Evolutionary conservation across 1,284 basidiomycete genomes (phyloP).

Genomic region (Cryptococcus amylolentus): DNA sequence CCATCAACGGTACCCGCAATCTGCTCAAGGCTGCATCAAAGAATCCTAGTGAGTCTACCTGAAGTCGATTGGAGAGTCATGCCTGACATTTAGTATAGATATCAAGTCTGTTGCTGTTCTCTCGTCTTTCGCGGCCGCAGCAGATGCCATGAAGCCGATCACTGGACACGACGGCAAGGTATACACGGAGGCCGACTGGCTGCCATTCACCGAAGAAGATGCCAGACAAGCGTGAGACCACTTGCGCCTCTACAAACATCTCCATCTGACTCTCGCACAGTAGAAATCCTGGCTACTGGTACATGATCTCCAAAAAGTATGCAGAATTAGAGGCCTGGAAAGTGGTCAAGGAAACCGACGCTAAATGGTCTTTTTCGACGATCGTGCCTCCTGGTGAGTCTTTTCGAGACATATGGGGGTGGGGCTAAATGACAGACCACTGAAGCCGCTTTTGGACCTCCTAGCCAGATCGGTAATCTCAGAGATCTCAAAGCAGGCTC

Average conservation of each 20-base stretch:
- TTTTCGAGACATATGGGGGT: no score
- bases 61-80: no score
- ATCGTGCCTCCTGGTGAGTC: slow-evolving; percentile 20
- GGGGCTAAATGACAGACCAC: no score
- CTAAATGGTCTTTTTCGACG: slow-evolving; percentile 19
- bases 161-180: slow-evolving; percentile 11
- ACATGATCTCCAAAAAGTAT: slow-evolving; percentile 34
- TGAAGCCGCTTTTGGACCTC: no score
- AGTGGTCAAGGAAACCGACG: slow-evolving; percentile 12
- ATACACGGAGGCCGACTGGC: slow-evolving; percentile 44
- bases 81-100: slow-evolving; percentile 9
- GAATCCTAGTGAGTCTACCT: no score
- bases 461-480: no score
- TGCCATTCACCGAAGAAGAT: slow-evolving; percentile 26
- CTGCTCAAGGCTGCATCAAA: no score
- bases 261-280: not conserved
- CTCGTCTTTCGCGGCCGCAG: slow-evolving; percentile 48
- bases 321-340: slow-evolving; percentile 32
- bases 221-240: slow-evolving; percentile 14
- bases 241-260: not conserved
- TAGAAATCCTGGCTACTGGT: slow-evolving; percentile 4
- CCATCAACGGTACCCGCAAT: no score
- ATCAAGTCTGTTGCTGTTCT: slow-evolving; percentile 52
- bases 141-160: slow-evolving; percentile 22
- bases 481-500: no score